Evolutionary conservation across 257 asterid species (phyloP).

Genomic region (Solanum medicagineum): DNA sequence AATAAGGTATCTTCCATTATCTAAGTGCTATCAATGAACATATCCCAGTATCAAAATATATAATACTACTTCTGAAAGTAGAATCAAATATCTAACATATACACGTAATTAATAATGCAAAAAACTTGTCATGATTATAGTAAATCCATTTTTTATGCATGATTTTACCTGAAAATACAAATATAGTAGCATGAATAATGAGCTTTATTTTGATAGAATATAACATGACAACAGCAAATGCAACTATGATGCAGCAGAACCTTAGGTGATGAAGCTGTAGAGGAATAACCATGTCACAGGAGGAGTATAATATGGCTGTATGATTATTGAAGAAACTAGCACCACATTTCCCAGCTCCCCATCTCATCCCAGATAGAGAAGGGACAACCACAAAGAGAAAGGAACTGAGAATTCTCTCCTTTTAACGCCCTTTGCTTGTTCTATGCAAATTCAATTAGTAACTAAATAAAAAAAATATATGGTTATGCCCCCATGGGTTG

Average conservation of each 20-base stretch:
- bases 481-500: background rate
- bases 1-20: background rate
- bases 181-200: background rate
- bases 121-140: background rate
- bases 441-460: background rate
- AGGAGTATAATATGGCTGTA: background rate
- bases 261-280: background rate
- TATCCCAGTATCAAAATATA: background rate
- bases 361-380: background rate
- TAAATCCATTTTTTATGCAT: background rate
- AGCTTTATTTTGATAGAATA: background rate
- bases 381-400: background rate
- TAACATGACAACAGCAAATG: background rate
- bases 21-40: background rate
- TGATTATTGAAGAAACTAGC: background rate
- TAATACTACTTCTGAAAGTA: background rate
- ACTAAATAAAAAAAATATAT: background rate
- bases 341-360: background rate
- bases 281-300: background rate
- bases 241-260: background rate
- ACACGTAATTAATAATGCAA: background rate
- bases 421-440: background rate
- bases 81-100: background rate
- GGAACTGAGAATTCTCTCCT: background rate
- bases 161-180: background rate